Evolutionary conservation across 2,329 filamentous ascomycete genomes (phyloP), one percentile per base, ranked within the genome.

Genomic region (Verticillium klebahnii): DNA sequence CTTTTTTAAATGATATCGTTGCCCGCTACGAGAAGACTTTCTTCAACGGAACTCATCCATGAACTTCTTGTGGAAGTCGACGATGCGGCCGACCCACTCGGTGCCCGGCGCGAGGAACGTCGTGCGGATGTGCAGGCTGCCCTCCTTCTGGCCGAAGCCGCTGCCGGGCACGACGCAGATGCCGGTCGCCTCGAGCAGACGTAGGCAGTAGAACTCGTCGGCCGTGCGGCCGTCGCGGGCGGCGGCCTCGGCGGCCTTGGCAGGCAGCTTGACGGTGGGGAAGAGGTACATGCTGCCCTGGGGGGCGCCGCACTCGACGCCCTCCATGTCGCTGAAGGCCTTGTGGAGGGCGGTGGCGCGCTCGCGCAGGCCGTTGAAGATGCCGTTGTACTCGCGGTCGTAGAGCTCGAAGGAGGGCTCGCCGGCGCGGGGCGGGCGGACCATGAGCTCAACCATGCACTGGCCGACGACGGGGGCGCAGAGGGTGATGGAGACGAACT

Each of bases 201-300:
- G 85, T 80, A 96, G 85, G 78, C 90, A 93, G 83, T 99, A 99
- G 80, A 96, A 97, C 77, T 98, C 94, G 71, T 99, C 95, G 1
- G 94, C 79, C 14, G 83, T 80, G 71, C 90, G 90, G 69, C 87
- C 87, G 74, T 93, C 91, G 64, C 88, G 79, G 71, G 82, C 76
- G 39, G 95, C 95, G 17, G 91, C 91, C 67, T 89, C 88, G 65
- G 89, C 77, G 50, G 93, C 95, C 78, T 91, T 92, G 29, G 78
- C 69, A 1, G 95, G 86, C 29, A 99, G 82, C 37, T 82, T 87
- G 78, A 99, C 96, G 69, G 92, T 95, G 29, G 95, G 95, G 86
- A 98, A 99, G 71, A 99, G 90, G 81, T 99, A 99, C 95, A 99
- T 99, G 74, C 91, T 89, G 64, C 95, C 95, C 84, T 97, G 91